Evolutionary conservation across 495 filamentous ascomycete species (phyloP), one percentile per base, ranked within the genome.

Genomic region (Penicillium tannophilum): DNA sequence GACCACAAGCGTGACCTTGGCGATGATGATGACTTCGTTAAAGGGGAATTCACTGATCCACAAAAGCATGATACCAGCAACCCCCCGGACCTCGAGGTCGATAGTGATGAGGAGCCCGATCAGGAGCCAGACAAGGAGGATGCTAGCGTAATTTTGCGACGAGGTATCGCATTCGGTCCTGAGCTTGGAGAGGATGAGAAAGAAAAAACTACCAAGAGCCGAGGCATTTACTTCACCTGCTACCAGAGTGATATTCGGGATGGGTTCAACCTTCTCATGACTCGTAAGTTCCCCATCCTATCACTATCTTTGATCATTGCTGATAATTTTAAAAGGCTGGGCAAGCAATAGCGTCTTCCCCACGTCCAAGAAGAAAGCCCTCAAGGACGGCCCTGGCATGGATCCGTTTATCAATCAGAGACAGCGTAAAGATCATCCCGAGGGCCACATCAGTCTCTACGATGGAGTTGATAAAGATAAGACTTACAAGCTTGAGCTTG

Each of bases 151-250:
- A 76, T 76, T 5, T 10, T 73, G 16, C 70, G 71, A 47, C 69
- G 71, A 7, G 63, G 72, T 2, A 68, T 76, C 47, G 51, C 72
- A 4, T 75, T 62, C 39, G 72, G 72, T 7, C 58, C 52, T 1
- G 63, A 52, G 42, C 48, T 52, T 17, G 58, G 35, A 8, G 55
- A 61, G 1, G 65, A 63, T 8, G 33, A 52, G 28, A 51, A 35
- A 17, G 50, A 56, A 50, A 33, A 47, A 12, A 28, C 44, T 4
- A 31, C 52, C 6, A 58, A 63, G 12, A 46, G 43, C 43, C 66
- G 66, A 23, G 66, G 66, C 2, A 50, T 69, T 26, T 48, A 61
- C 20, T 69, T 69, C 47, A 31, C 59, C 17, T 66, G 66, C 53
- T 69, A 69, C 42, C 66, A 69, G 58, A 57, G 60, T 36, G 60